A percentile compares a stretch with the other conserved stretches of the same genome.
Evolutionary conservation across 2,329 filamentous ascomycete species (phyloP).

Genomic region (Cephalotrichum gorgonifer): DNA sequence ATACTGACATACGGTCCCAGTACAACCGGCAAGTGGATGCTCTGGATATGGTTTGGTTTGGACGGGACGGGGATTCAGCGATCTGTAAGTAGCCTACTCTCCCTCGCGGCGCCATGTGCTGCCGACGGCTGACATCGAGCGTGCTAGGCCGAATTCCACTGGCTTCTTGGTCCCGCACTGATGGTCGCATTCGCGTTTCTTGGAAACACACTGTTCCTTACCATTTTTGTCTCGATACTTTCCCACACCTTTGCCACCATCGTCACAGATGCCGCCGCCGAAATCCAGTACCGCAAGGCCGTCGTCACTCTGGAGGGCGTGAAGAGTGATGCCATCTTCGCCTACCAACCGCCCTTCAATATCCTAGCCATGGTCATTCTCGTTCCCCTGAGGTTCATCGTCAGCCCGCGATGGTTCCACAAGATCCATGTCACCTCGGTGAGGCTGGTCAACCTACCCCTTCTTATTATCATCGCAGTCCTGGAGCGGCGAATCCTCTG

Average conservation of each 20-base stretch:
- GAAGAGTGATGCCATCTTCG: conserved; percentile 74
- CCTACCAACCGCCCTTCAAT: conserved; percentile 77
- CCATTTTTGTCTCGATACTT: conserved; percentile 78
- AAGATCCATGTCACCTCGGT: conserved; percentile 77
- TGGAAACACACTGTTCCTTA: conserved; percentile 81
- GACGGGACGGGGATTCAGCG: conserved; percentile 57
- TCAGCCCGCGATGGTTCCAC: conserved; percentile 79
- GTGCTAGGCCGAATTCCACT: conserved; percentile 57
- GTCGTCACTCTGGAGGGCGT: conserved; percentile 79
- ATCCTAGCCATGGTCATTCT: conserved; percentile 65
- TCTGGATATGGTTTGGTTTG: conserved; percentile 86
- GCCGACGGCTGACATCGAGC: neutral
- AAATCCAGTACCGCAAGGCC: conserved; percentile 72
- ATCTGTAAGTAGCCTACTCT: conserved; percentile 27
- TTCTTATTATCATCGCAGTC: conserved; percentile 60
- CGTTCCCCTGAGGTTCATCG: conserved; percentile 66
- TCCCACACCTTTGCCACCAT: conserved; percentile 77
- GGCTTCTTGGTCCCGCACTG: conserved; percentile 64
- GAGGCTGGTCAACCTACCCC: conserved; percentile 62
- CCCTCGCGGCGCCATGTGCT: neutral
- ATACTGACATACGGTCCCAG: conserved; percentile 15
- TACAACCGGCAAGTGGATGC: conserved; percentile 81
- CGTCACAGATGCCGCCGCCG: conserved; percentile 65
- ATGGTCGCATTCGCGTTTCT: conserved; percentile 82
- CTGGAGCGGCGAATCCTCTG: conserved; percentile 47